These are phyloP conservation scores for Cryptococcus sp. DNA, from an alignment of 1,284 basidiomycete genomes.

Conservation along the genomic window DNA sequence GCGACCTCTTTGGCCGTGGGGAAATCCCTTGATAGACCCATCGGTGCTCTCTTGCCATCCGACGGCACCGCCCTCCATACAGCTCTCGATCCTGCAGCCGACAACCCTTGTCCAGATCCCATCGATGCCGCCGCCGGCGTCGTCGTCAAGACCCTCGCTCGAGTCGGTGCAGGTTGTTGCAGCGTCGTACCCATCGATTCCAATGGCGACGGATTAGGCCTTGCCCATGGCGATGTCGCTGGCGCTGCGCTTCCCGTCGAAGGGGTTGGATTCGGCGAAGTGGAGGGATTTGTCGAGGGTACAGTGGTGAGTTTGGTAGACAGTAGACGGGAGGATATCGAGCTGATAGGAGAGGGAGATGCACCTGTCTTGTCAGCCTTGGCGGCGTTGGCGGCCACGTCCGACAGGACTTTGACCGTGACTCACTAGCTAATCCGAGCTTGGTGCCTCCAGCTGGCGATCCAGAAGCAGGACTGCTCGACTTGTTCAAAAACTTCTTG, in stretches of 20 bases:
- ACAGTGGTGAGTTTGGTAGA: slow-evolving; percentile 71
- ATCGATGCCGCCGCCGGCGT: slow-evolving; percentile 8
- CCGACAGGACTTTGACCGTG: not conserved
- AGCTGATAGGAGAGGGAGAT: slow-evolving; percentile 40
- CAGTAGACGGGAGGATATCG: slow-evolving; percentile 67
- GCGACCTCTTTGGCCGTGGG: slow-evolving; percentile 76
- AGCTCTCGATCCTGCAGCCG: slow-evolving; percentile 14
- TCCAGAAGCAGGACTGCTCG: slow-evolving; percentile 42
- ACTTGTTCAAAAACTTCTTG: slow-evolving; percentile 89
- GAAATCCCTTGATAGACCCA: slow-evolving; percentile 51
- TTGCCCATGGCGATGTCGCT: slow-evolving; percentile 40
- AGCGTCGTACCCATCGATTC: slow-evolving; percentile 8
- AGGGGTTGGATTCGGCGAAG: slow-evolving; percentile 29
- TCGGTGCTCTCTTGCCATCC: slow-evolving; percentile 15
- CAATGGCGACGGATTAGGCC: slow-evolving; percentile 20
- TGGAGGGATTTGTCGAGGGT: slow-evolving; percentile 27
- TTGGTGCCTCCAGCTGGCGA: slow-evolving; percentile 18
- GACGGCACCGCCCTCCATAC: slow-evolving; percentile 18
- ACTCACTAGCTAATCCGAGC: slow-evolving; percentile 6
- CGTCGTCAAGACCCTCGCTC: slow-evolving; percentile 10
- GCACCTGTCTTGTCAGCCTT: slow-evolving; percentile 45
- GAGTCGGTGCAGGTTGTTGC: slow-evolving; percentile 30
- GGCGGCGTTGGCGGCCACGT: too few species aligned
- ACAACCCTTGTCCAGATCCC: slow-evolving; percentile 24
- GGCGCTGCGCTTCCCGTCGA: slow-evolving; percentile 16